Percentiles rank a stretch among this genome's conserved stretches.
Evolutionary conservation across 2,329 filamentous ascomycete species (phyloP).

Genomic region (Aspergillus sp.): DNA sequence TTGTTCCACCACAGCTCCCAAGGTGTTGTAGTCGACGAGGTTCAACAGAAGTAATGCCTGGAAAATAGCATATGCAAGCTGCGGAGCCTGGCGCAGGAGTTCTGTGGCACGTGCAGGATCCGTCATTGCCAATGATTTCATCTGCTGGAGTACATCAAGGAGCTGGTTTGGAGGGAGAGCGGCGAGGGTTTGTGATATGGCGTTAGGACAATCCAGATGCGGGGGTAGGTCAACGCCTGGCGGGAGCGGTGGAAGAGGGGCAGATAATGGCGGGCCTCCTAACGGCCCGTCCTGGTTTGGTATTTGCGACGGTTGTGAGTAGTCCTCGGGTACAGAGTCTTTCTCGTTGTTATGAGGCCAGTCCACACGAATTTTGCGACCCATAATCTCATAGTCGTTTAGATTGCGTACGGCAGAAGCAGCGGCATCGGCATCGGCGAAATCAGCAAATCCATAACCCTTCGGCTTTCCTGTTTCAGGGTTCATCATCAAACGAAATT

Average conservation of each 20-base stretch:
- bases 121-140: slow-evolving; percentile 82
- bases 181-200: slow-evolving; percentile 86
- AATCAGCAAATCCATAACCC: slow-evolving; percentile 96
- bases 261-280: slow-evolving; percentile 46
- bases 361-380: slow-evolving; percentile 88
- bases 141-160: slow-evolving; percentile 88
- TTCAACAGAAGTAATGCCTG: slow-evolving; percentile 91
- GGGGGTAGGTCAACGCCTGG: slow-evolving; percentile 80
- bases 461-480: slow-evolving; percentile 92
- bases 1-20: slow-evolving; percentile 76
- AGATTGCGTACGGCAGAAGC: slow-evolving; percentile 93
- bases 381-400: slow-evolving; percentile 94
- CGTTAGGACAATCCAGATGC: slow-evolving; percentile 80
- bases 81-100: slow-evolving; percentile 82
- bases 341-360: slow-evolving; percentile 90
- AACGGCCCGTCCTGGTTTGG: slow-evolving; percentile 39
- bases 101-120: slow-evolving; percentile 84
- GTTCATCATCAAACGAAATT: slow-evolving; percentile 92
- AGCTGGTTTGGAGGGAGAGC: slow-evolving; percentile 85
- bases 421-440: slow-evolving; percentile 86
- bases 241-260: slow-evolving; percentile 73
- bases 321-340: slow-evolving; percentile 58
- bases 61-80: slow-evolving; percentile 92
- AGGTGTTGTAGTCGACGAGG: slow-evolving; percentile 79
- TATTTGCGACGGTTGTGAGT: slow-evolving; percentile 42